Conservation (phyloP, 352 stramenopile species). For the Phytophthora europaea region DNA sequence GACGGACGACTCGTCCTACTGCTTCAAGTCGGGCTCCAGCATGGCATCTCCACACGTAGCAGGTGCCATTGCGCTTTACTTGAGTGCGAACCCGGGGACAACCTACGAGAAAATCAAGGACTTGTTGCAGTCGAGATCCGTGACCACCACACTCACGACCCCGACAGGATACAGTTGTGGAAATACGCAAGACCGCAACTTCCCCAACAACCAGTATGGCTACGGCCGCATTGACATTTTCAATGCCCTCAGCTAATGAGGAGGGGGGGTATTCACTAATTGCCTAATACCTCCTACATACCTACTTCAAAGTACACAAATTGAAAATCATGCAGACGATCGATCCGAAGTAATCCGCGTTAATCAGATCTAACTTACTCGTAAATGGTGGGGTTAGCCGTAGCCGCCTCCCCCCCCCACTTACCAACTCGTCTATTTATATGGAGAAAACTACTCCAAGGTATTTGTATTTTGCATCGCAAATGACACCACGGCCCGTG, state of each 20-base stretch:
- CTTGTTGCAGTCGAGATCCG: slow-evolving; percentile 41
- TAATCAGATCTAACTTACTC: not conserved
- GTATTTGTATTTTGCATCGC: not conserved
- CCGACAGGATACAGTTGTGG: slow-evolving; percentile 50
- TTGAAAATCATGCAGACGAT: not conserved
- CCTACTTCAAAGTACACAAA: not conserved
- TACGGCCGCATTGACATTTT: slow-evolving; percentile 61
- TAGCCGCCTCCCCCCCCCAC: too few species aligned
- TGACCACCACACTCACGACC: slow-evolving; percentile 39
- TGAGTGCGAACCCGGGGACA: slow-evolving; percentile 47
- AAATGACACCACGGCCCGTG: slow-evolving; percentile 21
- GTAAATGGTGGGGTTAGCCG: not conserved
- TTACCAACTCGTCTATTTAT: slow-evolving; percentile 14
- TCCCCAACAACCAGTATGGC: slow-evolving; percentile 74
- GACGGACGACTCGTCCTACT: slow-evolving; percentile 57
- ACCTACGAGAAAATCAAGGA: slow-evolving; percentile 57
- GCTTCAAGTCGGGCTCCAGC: slow-evolving; percentile 70
- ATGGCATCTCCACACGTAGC: slow-evolving; percentile 74
- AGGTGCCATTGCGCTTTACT: slow-evolving; percentile 62
- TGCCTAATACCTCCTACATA: not conserved
- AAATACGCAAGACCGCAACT: slow-evolving; percentile 44
- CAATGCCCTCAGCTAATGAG: slow-evolving; percentile 32
- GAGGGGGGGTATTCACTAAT: not conserved
- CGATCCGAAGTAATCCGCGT: not conserved
- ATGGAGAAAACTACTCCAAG: not conserved